phyloP scores from a whole-genome alignment of 495 filamentous ascomycete species.

The Rhypophila decipiens region DNA sequence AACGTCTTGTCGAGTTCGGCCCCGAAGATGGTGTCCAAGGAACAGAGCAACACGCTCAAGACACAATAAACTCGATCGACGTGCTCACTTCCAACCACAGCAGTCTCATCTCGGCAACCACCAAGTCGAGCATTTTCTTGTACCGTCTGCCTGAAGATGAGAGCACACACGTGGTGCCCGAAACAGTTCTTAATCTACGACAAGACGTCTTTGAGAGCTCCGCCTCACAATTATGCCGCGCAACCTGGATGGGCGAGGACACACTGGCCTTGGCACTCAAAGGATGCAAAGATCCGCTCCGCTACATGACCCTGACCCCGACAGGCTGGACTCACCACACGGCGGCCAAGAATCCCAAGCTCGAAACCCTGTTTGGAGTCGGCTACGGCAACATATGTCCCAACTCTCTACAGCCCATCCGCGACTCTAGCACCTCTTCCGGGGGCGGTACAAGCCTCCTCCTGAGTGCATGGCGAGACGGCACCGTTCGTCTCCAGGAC shows the following conservation, averaged over 20 bases:
- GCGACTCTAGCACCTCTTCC: constrained; percentile 6
- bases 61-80: constrained; percentile 32
- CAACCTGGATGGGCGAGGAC: constrained; percentile 34
- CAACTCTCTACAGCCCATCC: constrained; percentile 25
- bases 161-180: constrained; percentile 5
- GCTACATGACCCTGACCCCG: constrained; percentile 31
- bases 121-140: constrained; percentile 23
- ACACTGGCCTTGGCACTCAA: constrained; percentile 31
- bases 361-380: constrained; percentile 12
- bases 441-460: constrained; percentile 28
- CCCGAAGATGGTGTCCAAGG: not conserved
- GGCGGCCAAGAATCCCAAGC: constrained; percentile 15
- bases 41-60: constrained; percentile 3
- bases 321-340: constrained; percentile 26
- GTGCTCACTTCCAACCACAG: constrained; percentile 8
- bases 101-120: constrained; percentile 17
- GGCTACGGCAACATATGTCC: constrained; percentile 18
- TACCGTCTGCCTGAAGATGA: constrained; percentile 21
- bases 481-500: constrained; percentile 38
- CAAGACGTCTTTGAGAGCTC: not conserved
- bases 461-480: constrained; percentile 44
- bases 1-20: constrained; percentile 20
- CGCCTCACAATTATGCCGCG: constrained; percentile 17
- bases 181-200: constrained; percentile 15
- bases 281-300: constrained; percentile 28